These are phyloP conservation scores for Xylariaceae sp. DNA, from an alignment of 2,329 filamentous ascomycete species.

Conservation along the genomic window DNA sequence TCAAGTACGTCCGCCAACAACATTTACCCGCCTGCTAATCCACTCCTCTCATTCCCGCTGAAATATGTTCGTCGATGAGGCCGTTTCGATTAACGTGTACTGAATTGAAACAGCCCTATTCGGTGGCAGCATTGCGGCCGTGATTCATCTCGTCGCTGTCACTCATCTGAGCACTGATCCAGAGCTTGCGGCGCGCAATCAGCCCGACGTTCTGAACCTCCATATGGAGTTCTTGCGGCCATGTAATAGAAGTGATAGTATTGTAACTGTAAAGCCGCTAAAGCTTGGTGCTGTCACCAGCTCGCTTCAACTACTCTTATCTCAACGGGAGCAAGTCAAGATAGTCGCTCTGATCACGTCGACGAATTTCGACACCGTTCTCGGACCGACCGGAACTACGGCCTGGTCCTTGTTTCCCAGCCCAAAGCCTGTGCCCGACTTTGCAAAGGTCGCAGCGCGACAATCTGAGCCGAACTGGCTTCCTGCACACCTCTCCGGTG, in stretches of 20 bases:
- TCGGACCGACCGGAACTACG: conserved; percentile 19
- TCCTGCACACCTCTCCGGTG: conserved; percentile 15
- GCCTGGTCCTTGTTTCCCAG: conserved; percentile 17
- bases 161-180: conserved; percentile 20
- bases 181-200: conserved; percentile 11
- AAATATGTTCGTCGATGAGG: too few relatives aligned
- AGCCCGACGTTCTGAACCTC: conserved; percentile 24
- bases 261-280: conserved; percentile 16
- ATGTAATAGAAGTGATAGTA: conserved; percentile 19
- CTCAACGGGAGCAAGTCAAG: conserved; percentile 15
- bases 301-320: conserved; percentile 23
- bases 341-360: conserved; percentile 21
- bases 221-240: conserved; percentile 26
- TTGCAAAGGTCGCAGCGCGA: conserved; percentile 13
- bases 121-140: conserved; percentile 23
- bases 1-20: conserved; percentile 7
- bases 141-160: conserved; percentile 19
- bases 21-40: neutral
- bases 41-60: too few relatives aligned
- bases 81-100: neutral
- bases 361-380: conserved; percentile 21
- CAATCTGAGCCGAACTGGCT: conserved; percentile 24
- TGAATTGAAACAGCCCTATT: conserved; percentile 14
- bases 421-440: conserved; percentile 22
- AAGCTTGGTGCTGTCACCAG: conserved; percentile 18